Evolutionary conservation across 108 stramenopile species (phyloP).

Genomic region (Skeletonema menzelii): DNA sequence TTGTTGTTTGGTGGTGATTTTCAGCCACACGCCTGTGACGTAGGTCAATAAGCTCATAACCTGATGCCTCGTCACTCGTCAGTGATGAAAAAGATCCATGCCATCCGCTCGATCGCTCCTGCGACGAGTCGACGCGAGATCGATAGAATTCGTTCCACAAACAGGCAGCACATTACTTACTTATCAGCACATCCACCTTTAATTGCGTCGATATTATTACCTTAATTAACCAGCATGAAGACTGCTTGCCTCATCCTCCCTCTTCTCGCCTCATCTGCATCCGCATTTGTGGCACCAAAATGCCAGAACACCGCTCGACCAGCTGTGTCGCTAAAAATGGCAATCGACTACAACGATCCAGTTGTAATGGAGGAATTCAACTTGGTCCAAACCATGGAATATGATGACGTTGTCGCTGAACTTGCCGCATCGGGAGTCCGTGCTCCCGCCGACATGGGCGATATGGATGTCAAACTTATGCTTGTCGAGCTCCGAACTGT

Average conservation of each 20-base stretch:
- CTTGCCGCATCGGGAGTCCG: constrained; percentile 67
- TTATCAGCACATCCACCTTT: neutral
- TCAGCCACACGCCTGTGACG: neutral
- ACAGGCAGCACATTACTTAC: neutral
- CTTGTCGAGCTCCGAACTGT: constrained; percentile 78
- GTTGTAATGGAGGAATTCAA: constrained; percentile 82
- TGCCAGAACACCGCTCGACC: neutral
- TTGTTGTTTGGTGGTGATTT: neutral
- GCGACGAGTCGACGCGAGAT: no score
- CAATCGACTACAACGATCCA: constrained; percentile 88
- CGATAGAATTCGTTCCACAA: neutral
- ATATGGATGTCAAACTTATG: constrained; percentile 86
- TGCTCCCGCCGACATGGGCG: constrained; percentile 72
- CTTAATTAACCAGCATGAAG: constrained; percentile 3
- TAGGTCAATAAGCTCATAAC: neutral
- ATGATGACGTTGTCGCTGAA: constrained; percentile 82
- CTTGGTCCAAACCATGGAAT: constrained; percentile 70
- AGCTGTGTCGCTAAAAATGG: constrained; percentile 53
- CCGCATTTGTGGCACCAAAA: constrained; percentile 16
- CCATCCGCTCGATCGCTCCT: no score
- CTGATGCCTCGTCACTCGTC: neutral
- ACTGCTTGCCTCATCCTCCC: constrained; percentile 28
- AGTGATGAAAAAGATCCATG: neutral
- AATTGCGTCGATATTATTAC: neutral
- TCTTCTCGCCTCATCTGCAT: constrained; percentile 38